A percentile compares a stretch with the other conserved stretches of the same genome.
Conservation (phyloP, 768 basidiomycete species). For the Coprinopsis cinerea region DNA sequence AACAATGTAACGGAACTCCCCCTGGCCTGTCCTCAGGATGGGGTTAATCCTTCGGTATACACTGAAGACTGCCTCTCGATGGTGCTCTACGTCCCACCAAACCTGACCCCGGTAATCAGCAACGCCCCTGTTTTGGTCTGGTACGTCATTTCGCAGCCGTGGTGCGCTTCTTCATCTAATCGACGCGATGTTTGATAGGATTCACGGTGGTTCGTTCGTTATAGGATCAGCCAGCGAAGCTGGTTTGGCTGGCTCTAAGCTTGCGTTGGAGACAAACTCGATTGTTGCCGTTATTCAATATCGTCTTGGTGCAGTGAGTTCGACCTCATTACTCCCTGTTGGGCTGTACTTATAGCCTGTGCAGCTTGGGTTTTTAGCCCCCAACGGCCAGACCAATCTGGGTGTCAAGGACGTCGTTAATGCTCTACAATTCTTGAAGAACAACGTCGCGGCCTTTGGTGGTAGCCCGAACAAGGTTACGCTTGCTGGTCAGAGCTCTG, state of each 20-base stretch:
- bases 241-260: conserved; percentile 71
- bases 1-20: conserved; percentile 53
- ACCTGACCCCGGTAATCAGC: conserved; percentile 24
- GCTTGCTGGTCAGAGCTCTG: conserved; percentile 78
- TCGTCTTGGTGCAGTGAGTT: conserved; percentile 67
- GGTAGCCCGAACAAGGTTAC: conserved; percentile 63
- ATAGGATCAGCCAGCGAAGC: conserved; percentile 64
- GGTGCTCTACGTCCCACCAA: conserved; percentile 61
- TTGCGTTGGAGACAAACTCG: conserved; percentile 64
- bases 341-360: conserved; percentile 9
- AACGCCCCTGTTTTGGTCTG: conserved; percentile 52
- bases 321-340: neutral
- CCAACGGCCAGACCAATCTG: conserved; percentile 63
- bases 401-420: conserved; percentile 65
- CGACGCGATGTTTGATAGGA: conserved; percentile 36
- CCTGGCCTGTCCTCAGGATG: conserved; percentile 65
- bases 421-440: conserved; percentile 57
- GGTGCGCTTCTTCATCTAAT: neutral
- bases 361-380: conserved; percentile 72
- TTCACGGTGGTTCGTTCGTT: conserved; percentile 83
- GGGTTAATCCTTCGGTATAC: conserved; percentile 40
- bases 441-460: conserved; percentile 56
- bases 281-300: conserved; percentile 84
- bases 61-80: conserved; percentile 82
- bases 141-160: conserved; percentile 29